Evolutionary conservation across 1,284 basidiomycete genomes (phyloP).

Genomic region (Heterobasidion occidentale): DNA sequence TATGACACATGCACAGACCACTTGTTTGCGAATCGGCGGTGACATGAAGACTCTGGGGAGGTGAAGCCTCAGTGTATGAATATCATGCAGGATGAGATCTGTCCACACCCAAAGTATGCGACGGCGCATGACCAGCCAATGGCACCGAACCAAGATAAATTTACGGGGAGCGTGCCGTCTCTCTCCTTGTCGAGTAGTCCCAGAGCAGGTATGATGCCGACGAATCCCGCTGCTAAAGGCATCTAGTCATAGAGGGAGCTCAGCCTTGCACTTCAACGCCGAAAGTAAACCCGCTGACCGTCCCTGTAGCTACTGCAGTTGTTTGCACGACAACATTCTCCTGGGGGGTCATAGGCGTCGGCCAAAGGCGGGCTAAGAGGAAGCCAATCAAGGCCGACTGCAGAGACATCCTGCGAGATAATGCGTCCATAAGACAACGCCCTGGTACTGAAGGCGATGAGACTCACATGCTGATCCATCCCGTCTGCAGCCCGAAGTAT

Average conservation of each 20-base stretch:
- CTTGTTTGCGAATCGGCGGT: slow-evolving; percentile 88
- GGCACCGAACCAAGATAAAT: slow-evolving; percentile 63
- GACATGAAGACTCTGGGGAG: slow-evolving; percentile 76
- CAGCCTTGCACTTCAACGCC: not conserved
- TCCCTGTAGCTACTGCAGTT: slow-evolving; percentile 88
- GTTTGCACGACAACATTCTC: slow-evolving; percentile 94
- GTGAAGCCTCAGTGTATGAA: not conserved
- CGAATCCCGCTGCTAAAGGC: slow-evolving; percentile 91
- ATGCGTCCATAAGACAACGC: not conserved
- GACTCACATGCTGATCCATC: slow-evolving; percentile 65
- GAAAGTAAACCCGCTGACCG: slow-evolving; percentile 27
- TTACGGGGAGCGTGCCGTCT: slow-evolving; percentile 75
- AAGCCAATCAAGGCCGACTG: slow-evolving; percentile 91
- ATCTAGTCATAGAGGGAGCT: slow-evolving; percentile 35
- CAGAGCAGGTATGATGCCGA: slow-evolving; percentile 91
- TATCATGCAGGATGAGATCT: not conserved
- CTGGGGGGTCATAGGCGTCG: slow-evolving; percentile 72
- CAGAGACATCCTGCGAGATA: slow-evolving; percentile 77
- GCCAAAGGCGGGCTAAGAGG: slow-evolving; percentile 72
- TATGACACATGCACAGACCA: slow-evolving; percentile 42
- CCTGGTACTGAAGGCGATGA: not conserved
- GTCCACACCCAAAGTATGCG: slow-evolving; percentile 83
- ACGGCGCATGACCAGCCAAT: slow-evolving; percentile 82
- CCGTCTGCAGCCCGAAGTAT: slow-evolving; percentile 72
- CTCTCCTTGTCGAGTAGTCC: slow-evolving; percentile 65